Percentiles rank a stretch among this genome's conserved stretches.
Conservation (phyloP, 2,329 filamentous ascomycete genomes). For the Colletotrichum siamense region DNA sequence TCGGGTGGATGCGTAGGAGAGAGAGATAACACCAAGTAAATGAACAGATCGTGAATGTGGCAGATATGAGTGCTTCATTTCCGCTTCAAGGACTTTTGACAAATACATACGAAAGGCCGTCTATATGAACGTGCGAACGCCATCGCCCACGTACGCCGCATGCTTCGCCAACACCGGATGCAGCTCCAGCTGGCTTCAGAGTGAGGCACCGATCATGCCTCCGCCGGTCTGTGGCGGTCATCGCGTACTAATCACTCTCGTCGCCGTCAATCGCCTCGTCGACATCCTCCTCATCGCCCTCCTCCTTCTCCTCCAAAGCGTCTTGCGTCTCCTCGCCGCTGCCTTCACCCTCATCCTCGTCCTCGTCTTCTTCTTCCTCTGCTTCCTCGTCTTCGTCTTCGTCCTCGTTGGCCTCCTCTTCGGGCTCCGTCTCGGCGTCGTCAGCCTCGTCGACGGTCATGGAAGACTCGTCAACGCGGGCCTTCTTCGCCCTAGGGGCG, state of each 20-base stretch:
- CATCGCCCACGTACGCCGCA: no score
- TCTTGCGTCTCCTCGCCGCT: constrained; percentile 62
- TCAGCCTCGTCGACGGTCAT: constrained; percentile 38
- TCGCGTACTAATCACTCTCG: constrained; percentile 55
- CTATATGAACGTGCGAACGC: no score
- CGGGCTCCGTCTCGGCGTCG: constrained; percentile 48
- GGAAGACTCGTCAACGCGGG: constrained; percentile 49
- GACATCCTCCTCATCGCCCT: constrained; percentile 53
- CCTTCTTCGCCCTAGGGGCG: constrained; percentile 45
- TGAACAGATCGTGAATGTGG: no score
- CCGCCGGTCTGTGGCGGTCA: no score
- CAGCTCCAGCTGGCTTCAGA: no score
- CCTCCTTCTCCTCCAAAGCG: constrained; percentile 54
- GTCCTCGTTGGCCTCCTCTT: constrained; percentile 52
- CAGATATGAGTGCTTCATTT: no score
- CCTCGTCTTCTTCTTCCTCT: constrained; percentile 59
- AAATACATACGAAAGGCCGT: no score
- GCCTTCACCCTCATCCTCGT: constrained; percentile 56
- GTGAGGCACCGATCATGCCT: no score
- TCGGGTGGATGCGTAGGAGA: no score
- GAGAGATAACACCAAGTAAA: no score
- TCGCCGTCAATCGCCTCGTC: constrained; percentile 69
- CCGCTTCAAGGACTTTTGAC: no score
- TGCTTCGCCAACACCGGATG: no score
- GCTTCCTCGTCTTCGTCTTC: constrained; percentile 49